Evolutionary conservation across 1,139 yeast species (phyloP), one percentile per base, ranked within the genome.

Genomic region (Yamadazyma triangularis): DNA sequence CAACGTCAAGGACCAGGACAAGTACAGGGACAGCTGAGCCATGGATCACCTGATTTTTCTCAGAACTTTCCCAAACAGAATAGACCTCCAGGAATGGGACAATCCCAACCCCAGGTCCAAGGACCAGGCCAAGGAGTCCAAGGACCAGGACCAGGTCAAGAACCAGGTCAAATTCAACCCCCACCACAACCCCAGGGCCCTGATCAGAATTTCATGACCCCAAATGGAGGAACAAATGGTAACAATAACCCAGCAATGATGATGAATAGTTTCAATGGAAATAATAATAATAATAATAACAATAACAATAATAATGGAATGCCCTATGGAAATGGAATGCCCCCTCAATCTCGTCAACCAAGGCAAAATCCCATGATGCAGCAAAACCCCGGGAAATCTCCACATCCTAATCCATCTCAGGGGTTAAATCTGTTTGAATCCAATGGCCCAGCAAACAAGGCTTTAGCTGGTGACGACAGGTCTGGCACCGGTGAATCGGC

Each of bases 401-500:
- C 20, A 18, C 6, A 18, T 18, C 8, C 20, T 18, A 18, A 18
- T 18, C 20, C 20, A 7, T n/a, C n/a, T n/a, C n/a, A n/a, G n/a
- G n/a, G n/a, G n/a, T n/a, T n/a, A n/a, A n/a, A n/a, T n/a, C n/a
- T n/a, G n/a, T n/a, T n/a, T n/a, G n/a, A n/a, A n/a, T n/a, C n/a
- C n/a, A n/a, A n/a, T n/a, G 20, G 20, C 6, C 8, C 6, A 8
- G 6, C n/a, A 11, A 21, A 21, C n/a, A n/a, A n/a, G n/a, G n/a
- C n/a, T n/a, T n/a, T n/a, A n/a, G n/a, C n/a, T n/a, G n/a, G n/a
- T n/a, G n/a, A n/a, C n/a, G n/a, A n/a, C n/a, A n/a, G n/a, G n/a
- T n/a, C n/a, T n/a, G n/a, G n/a, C n/a, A 12, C 6, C 13, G 13
- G 13, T 7, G 64, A 58, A 15, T 58, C 68, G 2, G 67, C 71